Evolutionary conservation across 495 filamentous ascomycete species (phyloP).

Genomic region (Penicillium flavigenum): DNA sequence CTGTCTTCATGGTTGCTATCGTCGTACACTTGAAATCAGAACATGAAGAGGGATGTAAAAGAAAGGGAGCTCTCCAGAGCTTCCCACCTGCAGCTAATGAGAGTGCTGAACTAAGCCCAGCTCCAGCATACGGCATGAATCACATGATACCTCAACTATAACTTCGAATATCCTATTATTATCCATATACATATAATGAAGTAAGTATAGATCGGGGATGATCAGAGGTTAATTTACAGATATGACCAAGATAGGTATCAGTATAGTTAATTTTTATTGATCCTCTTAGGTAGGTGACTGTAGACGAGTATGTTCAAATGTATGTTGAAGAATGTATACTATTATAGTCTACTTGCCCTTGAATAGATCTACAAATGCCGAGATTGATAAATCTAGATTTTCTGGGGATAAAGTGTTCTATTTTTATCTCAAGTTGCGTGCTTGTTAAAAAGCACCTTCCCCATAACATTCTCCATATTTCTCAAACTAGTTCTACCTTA

Average conservation of each 20-base stretch:
- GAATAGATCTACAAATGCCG: neutral
- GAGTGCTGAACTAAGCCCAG: neutral
- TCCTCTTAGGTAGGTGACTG: neutral
- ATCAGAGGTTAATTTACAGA: neutral
- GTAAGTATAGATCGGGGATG: neutral
- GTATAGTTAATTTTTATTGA: neutral
- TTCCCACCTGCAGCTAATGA: neutral
- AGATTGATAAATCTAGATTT: neutral
- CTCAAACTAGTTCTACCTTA: neutral
- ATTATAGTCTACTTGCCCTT: neutral
- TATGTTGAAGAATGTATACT: neutral
- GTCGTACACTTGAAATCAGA: neutral
- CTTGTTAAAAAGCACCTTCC: neutral
- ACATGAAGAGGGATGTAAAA: neutral
- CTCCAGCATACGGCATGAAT: neutral
- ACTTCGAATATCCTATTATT: neutral
- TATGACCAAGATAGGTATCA: neutral
- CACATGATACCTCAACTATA: slow-evolving; percentile 4
- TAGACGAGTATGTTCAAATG: neutral
- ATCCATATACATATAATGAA: neutral
- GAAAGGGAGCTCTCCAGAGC: neutral
- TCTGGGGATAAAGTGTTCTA: neutral
- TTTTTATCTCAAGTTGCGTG: neutral
- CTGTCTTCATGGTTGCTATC: neutral
- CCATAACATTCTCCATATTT: neutral